Conservation (phyloP, 805 yeast genomes). For the Ogataea nonfermentans region DNA sequence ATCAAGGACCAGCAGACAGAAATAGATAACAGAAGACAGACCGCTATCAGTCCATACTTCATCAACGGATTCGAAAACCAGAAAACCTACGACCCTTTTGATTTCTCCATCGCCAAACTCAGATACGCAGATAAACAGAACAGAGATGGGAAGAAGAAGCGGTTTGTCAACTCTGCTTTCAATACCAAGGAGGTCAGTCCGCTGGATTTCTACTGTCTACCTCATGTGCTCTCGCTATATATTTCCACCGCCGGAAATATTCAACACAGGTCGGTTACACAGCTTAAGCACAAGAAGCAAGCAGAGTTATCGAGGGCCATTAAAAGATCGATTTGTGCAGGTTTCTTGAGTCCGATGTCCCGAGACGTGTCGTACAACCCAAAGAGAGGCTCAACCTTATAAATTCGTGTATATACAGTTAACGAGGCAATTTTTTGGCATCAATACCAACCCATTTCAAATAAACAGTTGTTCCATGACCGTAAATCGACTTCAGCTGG, state of each 20-base stretch:
- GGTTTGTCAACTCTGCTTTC: slow-evolving; percentile 31
- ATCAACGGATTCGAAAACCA: slow-evolving; percentile 49
- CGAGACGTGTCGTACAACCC: slow-evolving; percentile 46
- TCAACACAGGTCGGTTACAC: slow-evolving; percentile 67
- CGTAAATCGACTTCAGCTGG: slow-evolving; percentile 66
- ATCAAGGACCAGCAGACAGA: slow-evolving; percentile 22
- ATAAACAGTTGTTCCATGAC: slow-evolving; percentile 80
- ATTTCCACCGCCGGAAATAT: slow-evolving; percentile 74
- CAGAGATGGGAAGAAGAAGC: slow-evolving; percentile 19
- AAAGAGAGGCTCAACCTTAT: slow-evolving; percentile 32
- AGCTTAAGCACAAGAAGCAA: slow-evolving; percentile 65
- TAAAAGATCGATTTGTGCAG: slow-evolving; percentile 76
- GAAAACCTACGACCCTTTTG: slow-evolving; percentile 75
- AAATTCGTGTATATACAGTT: slow-evolving; percentile 6
- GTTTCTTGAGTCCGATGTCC: slow-evolving; percentile 75
- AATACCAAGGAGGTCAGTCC: slow-evolving; percentile 57
- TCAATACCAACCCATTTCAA: slow-evolving; percentile 43
- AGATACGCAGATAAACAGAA: slow-evolving; percentile 44
- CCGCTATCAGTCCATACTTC: slow-evolving; percentile 35
- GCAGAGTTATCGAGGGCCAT: slow-evolving; percentile 71
- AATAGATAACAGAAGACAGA: slow-evolving; percentile 22
- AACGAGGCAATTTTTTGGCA: slow-evolving; percentile 19
- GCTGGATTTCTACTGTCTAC: slow-evolving; percentile 66
- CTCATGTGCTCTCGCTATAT: slow-evolving; percentile 63
- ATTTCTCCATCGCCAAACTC: slow-evolving; percentile 61